A percentile compares a stretch with the other conserved stretches of the same genome.
Conservation (phyloP, 2,329 filamentous ascomycete genomes). For the Colletotrichum sp. region DNA sequence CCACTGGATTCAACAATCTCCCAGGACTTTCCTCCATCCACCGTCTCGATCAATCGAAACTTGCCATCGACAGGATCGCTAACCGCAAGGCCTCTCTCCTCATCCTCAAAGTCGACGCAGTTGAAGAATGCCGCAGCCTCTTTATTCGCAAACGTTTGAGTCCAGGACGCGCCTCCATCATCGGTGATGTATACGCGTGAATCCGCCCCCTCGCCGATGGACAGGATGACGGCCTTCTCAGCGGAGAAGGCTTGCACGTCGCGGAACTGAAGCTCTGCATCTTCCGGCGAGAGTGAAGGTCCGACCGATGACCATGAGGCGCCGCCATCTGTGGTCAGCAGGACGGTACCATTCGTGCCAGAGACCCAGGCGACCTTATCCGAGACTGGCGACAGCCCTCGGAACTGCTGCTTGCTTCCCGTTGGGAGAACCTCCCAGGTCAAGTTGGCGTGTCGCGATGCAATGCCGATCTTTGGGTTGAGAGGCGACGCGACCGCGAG, state of each 20-base stretch:
- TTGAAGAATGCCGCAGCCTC: conserved; percentile 36
- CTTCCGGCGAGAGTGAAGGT: conserved; percentile 25
- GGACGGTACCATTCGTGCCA: conserved; percentile 33
- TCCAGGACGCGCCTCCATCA: conserved; percentile 33
- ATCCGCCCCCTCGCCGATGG: conserved; percentile 34
- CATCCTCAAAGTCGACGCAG: conserved; percentile 33
- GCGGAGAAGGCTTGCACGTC: conserved; percentile 44
- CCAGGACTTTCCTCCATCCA: conserved; percentile 33
- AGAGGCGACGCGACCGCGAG: conserved; percentile 6
- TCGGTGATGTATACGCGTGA: conserved; percentile 35
- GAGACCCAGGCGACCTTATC: conserved; percentile 35
- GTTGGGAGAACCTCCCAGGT: conserved; percentile 31
- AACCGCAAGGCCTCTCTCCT: conserved; percentile 30
- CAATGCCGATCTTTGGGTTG: neutral
- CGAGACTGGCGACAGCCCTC: conserved; percentile 34
- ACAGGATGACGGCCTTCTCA: conserved; percentile 43
- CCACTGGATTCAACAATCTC: conserved; percentile 25
- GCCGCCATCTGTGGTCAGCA: conserved; percentile 33
- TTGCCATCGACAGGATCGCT: conserved; percentile 37
- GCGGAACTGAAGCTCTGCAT: conserved; percentile 34
- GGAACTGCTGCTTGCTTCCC: conserved; percentile 30
- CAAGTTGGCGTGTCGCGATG: neutral
- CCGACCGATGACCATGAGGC: conserved; percentile 34
- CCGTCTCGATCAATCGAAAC: conserved; percentile 35
- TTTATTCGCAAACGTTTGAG: conserved; percentile 29